A percentile compares a stretch with the other conserved stretches of the same genome.
Conservation (phyloP, 305 asterid genomes). For the Coffea humblotiana region DNA sequence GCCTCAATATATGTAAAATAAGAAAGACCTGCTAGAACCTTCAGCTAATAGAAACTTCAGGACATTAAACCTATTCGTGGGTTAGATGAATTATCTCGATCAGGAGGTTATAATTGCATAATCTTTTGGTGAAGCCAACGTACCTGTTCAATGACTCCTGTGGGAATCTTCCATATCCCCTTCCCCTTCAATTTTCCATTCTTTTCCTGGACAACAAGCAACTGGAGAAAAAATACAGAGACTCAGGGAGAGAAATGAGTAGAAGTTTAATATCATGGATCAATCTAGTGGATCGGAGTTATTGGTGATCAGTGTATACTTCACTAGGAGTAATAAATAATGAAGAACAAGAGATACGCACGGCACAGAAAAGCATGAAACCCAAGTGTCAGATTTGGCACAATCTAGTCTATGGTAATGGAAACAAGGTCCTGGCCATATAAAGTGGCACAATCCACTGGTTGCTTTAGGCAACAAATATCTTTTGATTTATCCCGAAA, state of each 20-base stretch:
- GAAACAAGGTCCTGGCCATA: background rate
- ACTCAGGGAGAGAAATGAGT: background rate
- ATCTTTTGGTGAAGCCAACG: conserved; percentile 14
- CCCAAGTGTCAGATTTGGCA: background rate
- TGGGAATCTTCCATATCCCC: conserved; percentile 82
- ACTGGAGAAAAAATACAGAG: conserved; percentile 30
- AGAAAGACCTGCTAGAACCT: background rate
- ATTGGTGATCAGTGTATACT: background rate
- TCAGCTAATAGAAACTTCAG: background rate
- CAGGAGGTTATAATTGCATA: background rate
- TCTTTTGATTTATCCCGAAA: background rate
- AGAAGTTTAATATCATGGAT: background rate
- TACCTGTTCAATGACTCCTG: conserved; percentile 79
- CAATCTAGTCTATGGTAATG: background rate
- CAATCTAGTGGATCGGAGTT: background rate
- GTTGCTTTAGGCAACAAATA: background rate
- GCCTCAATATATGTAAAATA: conserved; percentile 11
- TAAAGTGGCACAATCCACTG: background rate
- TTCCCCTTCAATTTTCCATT: conserved; percentile 50
- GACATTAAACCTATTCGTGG: background rate
- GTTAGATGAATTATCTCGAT: background rate
- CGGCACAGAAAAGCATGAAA: background rate
- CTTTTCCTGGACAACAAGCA: conserved; percentile 81
- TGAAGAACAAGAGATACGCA: background rate
- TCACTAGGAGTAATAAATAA: background rate